phyloP scores from a whole-genome alignment of 1,284 basidiomycete species.

The Coniferiporia weirii region DNA sequence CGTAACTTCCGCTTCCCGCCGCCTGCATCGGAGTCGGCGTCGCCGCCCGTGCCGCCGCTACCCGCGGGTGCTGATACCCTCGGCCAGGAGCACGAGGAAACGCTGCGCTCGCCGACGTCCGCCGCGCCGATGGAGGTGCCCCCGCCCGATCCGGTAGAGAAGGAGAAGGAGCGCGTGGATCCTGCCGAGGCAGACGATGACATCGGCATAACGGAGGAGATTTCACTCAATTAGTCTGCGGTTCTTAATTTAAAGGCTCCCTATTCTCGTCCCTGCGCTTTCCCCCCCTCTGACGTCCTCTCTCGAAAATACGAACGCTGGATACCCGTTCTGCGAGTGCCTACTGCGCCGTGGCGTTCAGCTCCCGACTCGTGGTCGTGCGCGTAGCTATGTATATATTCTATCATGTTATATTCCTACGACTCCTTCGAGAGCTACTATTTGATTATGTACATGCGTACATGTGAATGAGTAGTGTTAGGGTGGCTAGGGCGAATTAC shows the following conservation, averaged over 20 bases:
- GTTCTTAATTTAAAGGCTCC: no score
- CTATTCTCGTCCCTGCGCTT: not conserved
- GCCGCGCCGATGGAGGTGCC: conserved; percentile 59
- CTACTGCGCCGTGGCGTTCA: no score
- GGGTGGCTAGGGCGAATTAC: no score
- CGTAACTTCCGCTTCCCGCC: conserved; percentile 71
- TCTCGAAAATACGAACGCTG: not conserved
- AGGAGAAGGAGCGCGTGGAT: conserved; percentile 50
- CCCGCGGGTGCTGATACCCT: conserved; percentile 1
- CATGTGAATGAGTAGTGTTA: no score
- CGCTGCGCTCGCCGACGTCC: conserved; percentile 34
- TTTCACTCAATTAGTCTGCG: conserved; percentile 37
- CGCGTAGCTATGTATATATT: not conserved
- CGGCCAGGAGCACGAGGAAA: conserved; percentile 22
- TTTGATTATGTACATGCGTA: not conserved
- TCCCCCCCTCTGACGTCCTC: not conserved
- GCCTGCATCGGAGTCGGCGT: conserved; percentile 24
- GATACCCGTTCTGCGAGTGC: no score
- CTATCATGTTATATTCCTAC: not conserved
- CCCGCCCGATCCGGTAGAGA: conserved; percentile 70
- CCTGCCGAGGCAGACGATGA: conserved; percentile 55
- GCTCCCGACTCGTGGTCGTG: not conserved
- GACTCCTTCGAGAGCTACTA: not conserved
- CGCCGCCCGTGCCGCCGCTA: conserved; percentile 23
- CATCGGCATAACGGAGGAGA: conserved; percentile 69